Evolutionary conservation across 495 filamentous ascomycete species (phyloP).

Genomic region (Xylaria palmicola): DNA sequence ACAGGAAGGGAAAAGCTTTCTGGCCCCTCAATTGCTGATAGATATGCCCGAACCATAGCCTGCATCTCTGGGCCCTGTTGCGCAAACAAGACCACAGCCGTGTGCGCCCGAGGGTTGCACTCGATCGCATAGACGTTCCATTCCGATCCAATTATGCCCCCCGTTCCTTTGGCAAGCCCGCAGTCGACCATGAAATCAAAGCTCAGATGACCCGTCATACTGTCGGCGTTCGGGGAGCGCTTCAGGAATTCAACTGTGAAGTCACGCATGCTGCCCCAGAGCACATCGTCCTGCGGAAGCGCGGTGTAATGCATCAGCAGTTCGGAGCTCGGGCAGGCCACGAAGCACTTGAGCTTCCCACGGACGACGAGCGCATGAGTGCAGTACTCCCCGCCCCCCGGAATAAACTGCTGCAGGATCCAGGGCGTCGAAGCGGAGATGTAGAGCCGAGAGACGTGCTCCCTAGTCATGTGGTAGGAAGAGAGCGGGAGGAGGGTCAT

Average conservation of each 20-base stretch:
- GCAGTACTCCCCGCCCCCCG: constrained; percentile 61
- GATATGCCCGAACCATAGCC: constrained; percentile 35
- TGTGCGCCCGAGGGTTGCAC: constrained; percentile 63
- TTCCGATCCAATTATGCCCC: constrained; percentile 20
- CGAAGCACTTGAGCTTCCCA: constrained; percentile 61
- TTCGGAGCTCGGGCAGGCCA: constrained; percentile 57
- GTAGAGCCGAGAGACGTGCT: constrained; percentile 51
- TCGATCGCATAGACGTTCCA: constrained; percentile 57
- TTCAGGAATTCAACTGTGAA: constrained; percentile 60
- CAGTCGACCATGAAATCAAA: constrained; percentile 62
- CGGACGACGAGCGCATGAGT: constrained; percentile 65
- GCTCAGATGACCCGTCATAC: constrained; percentile 66
- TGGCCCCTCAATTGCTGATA: constrained; percentile 30
- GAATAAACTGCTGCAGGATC: constrained; percentile 67
- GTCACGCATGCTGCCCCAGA: constrained; percentile 57
- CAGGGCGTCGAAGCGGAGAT: constrained; percentile 58
- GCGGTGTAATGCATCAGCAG: constrained; percentile 62
- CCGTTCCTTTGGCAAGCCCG: background rate
- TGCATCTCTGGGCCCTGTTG: constrained; percentile 33
- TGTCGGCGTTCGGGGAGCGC: constrained; percentile 35
- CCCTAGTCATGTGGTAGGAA: constrained; percentile 52
- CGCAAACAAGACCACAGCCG: constrained; percentile 54
- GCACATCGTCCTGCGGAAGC: constrained; percentile 49
- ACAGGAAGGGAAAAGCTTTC: constrained; percentile 10
- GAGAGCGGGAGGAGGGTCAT: constrained; percentile 57